Conservation (phyloP, 352 stramenopile genomes). For the Globisporangium paddicum region DNA sequence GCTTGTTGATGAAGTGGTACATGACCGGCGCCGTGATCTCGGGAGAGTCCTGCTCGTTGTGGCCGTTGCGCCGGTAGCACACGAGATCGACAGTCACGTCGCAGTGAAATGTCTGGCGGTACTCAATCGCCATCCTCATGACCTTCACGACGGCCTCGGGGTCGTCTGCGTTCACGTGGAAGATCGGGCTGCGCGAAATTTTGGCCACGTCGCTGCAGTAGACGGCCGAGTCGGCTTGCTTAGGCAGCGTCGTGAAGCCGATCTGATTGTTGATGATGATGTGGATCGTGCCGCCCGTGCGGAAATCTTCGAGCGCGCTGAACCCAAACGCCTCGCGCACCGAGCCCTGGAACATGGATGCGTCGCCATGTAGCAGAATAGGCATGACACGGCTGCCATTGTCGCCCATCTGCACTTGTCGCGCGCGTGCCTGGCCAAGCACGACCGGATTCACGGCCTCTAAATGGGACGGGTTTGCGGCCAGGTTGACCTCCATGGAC, state of each 20-base stretch:
- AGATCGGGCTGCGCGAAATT: slow-evolving; percentile 92
- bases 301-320: slow-evolving; percentile 91
- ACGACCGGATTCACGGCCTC: slow-evolving; percentile 98
- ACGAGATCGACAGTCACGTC: slow-evolving; percentile 99
- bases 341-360: slow-evolving; percentile 59
- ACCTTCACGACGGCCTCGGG: slow-evolving; percentile 89
- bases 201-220: slow-evolving; percentile 99
- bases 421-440: slow-evolving; percentile 93
- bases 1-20: slow-evolving; percentile 89
- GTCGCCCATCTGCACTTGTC: slow-evolving; percentile 85
- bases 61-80: slow-evolving; percentile 97
- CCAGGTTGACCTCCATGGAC: slow-evolving; percentile 79
- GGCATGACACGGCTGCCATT: slow-evolving; percentile 91
- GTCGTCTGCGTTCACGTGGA: slow-evolving; percentile 97
- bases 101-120: slow-evolving; percentile 88
- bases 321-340: slow-evolving; percentile 83
- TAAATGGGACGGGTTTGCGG: slow-evolving; percentile 98
- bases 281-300: slow-evolving; percentile 97
- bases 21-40: slow-evolving; percentile 88
- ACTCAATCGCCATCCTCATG: slow-evolving; percentile 92
- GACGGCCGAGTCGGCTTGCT: slow-evolving; percentile 94
- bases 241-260: slow-evolving; percentile 98
- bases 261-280: slow-evolving; percentile 99
- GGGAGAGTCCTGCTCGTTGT: slow-evolving; percentile 96
- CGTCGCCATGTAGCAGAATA: slow-evolving; percentile 98